Conservation (phyloP, 2,329 filamentous ascomycete species). For the Xylaria sp. region DNA sequence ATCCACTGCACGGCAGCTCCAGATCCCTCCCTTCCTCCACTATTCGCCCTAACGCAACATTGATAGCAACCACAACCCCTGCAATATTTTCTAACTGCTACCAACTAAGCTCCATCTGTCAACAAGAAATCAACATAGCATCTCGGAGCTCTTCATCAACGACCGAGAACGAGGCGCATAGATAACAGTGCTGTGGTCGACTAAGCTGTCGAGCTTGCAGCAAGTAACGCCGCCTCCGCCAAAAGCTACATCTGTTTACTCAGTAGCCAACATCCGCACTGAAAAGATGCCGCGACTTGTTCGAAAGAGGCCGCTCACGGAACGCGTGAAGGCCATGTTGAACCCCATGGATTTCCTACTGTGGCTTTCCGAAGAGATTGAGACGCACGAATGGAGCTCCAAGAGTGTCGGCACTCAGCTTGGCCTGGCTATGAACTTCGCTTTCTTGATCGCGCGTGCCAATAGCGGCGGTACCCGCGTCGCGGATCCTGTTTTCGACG, state of each 20-base stretch:
- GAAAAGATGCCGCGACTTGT: constrained; percentile 78
- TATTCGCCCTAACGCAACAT: background rate
- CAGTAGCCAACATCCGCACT: constrained; percentile 15
- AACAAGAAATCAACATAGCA: constrained; percentile 4
- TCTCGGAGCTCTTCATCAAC: constrained; percentile 12
- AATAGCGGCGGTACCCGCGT: constrained; percentile 69
- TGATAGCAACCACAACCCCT: constrained; percentile 35
- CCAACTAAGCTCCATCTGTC: background rate
- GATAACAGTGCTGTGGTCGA: background rate
- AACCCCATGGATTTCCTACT: constrained; percentile 91
- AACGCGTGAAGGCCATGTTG: constrained; percentile 82
- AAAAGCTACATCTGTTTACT: background rate
- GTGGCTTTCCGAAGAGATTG: constrained; percentile 91
- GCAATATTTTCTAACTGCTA: constrained; percentile 31
- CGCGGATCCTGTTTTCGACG: constrained; percentile 86
- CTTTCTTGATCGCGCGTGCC: constrained; percentile 84
- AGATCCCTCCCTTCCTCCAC: background rate
- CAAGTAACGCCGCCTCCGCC: background rate
- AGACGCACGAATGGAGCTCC: constrained; percentile 91
- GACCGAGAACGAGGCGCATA: background rate
- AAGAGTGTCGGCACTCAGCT: constrained; percentile 79
- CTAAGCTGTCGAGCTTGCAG: background rate
- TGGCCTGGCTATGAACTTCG: constrained; percentile 78
- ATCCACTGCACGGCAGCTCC: background rate
- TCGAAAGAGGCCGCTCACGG: constrained; percentile 78